A percentile compares a stretch with the other conserved stretches of the same genome.
Conservation (phyloP, 768 basidiomycete species). For the Lyophyllum shimeji region DNA sequence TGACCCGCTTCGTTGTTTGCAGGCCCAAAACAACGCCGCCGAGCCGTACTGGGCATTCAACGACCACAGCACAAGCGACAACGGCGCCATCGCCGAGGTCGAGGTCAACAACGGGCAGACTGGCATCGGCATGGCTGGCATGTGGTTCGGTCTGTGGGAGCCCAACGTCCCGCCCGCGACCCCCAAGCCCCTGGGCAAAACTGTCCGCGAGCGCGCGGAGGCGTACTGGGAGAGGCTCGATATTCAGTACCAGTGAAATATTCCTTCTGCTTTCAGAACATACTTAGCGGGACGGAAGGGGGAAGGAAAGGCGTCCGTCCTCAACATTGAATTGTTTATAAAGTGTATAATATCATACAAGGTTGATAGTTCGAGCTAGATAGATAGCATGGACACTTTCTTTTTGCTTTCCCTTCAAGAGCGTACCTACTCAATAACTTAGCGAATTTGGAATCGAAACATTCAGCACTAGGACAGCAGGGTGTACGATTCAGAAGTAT, state of each 20-base stretch:
- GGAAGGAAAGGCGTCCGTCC: background rate
- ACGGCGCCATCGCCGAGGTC: slow-evolving; percentile 17
- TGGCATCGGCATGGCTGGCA: slow-evolving; percentile 21
- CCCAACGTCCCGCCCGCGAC: slow-evolving; percentile 16
- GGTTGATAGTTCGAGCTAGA: background rate
- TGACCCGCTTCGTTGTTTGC: background rate
- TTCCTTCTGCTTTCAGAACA: background rate
- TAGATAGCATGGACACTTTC: background rate
- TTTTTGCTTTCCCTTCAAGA: too few species aligned
- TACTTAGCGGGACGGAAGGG: background rate
- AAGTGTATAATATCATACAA: background rate
- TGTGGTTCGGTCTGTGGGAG: slow-evolving; percentile 19
- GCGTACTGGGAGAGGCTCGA: slow-evolving; percentile 21
- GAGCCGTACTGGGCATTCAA: slow-evolving; percentile 21
- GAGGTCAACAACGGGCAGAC: slow-evolving; percentile 8
- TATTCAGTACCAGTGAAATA: background rate
- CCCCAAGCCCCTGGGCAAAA: slow-evolving; percentile 17
- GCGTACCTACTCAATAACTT: too few species aligned
- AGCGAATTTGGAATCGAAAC: too few species aligned
- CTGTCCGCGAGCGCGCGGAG: slow-evolving; percentile 23
- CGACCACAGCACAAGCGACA: slow-evolving; percentile 8
- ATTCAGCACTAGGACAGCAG: too few species aligned
- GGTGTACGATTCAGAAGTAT: too few species aligned
- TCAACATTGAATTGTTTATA: background rate
- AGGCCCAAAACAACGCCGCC: slow-evolving; percentile 11